Percentiles rank a stretch among this genome's conserved stretches.
phyloP scores from a whole-genome alignment of 2,329 filamentous ascomycete species.

The Monilinia fructicola region DNA sequence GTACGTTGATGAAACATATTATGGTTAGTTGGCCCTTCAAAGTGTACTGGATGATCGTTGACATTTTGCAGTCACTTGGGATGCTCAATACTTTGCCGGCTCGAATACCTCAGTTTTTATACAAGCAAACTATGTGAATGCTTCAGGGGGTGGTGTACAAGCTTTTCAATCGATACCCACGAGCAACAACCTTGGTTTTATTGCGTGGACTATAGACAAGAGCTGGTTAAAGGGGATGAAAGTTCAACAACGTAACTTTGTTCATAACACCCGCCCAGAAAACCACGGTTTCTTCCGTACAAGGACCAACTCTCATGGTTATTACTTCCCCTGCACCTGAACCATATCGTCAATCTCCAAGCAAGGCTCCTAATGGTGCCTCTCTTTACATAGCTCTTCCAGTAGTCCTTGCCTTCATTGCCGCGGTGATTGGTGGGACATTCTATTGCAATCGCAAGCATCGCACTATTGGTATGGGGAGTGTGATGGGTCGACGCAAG shows the following conservation, averaged over 20 bases:
- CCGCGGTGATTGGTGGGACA: constrained; percentile 33
- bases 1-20: constrained; percentile 37
- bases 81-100: constrained; percentile 32
- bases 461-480: constrained; percentile 37
- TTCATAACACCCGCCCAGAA: constrained; percentile 33
- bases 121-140: constrained; percentile 38
- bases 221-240: constrained; percentile 31
- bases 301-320: constrained; percentile 35
- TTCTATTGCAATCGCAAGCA: constrained; percentile 36
- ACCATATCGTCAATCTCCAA: constrained; percentile 30
- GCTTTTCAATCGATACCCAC: constrained; percentile 35
- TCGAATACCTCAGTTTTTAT: constrained; percentile 36
- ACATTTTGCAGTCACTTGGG: constrained; percentile 38
- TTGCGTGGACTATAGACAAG: constrained; percentile 35
- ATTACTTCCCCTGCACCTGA: constrained; percentile 29
- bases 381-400: constrained; percentile 39
- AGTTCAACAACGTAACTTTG: constrained; percentile 36
- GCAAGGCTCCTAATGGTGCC: constrained; percentile 31
- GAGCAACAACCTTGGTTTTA: constrained; percentile 31
- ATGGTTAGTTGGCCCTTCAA: constrained; percentile 27
- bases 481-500: constrained; percentile 37
- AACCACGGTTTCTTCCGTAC: constrained; percentile 22
- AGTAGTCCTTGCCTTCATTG: constrained; percentile 34
- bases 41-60: constrained; percentile 9
- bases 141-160: constrained; percentile 33